phyloP scores from a whole-genome alignment of 192 early-diverging fungal genomes.

The Entomortierella parvispora region DNA sequence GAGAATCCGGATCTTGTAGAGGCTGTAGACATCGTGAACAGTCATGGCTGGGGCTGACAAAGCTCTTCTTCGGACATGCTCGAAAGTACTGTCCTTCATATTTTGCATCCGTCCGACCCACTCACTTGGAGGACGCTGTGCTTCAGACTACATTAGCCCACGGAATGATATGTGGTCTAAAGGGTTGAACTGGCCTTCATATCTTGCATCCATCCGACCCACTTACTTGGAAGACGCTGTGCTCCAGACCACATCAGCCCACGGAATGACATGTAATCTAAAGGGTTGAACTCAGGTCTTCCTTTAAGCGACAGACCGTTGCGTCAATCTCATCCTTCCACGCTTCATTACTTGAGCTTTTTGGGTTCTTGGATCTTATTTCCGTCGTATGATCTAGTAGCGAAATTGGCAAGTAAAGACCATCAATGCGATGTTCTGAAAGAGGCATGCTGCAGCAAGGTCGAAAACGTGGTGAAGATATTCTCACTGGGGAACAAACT shows the following conservation, averaged over 20 bases:
- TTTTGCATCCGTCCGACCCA: not conserved
- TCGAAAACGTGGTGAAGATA: too few species aligned
- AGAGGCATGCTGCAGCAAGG: too few species aligned
- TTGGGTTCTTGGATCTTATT: too few species aligned
- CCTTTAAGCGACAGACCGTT: not conserved
- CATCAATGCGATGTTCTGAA: too few species aligned
- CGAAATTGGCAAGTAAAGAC: too few species aligned
- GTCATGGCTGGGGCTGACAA: not conserved
- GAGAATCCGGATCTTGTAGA: not conserved
- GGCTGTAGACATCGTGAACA: not conserved
- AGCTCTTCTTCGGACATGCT: conserved; percentile 2
- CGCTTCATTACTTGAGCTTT: not conserved
- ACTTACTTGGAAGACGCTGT: not conserved
- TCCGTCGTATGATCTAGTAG: too few species aligned
- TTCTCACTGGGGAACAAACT: too few species aligned
- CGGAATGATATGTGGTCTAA: not conserved
- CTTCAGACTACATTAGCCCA: not conserved
- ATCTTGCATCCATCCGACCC: not conserved
- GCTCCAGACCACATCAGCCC: not conserved
- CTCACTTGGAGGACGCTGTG: not conserved
- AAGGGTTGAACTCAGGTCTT: not conserved
- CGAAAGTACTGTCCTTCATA: not conserved
- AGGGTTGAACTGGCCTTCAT: conserved; percentile 2
- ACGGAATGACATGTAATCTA: not conserved
- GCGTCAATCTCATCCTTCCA: not conserved